Evolutionary conservation across 2,329 filamentous ascomycete genomes (phyloP), one percentile per base, ranked within the genome.

Genomic region (Rhynchosporium agropyri): DNA sequence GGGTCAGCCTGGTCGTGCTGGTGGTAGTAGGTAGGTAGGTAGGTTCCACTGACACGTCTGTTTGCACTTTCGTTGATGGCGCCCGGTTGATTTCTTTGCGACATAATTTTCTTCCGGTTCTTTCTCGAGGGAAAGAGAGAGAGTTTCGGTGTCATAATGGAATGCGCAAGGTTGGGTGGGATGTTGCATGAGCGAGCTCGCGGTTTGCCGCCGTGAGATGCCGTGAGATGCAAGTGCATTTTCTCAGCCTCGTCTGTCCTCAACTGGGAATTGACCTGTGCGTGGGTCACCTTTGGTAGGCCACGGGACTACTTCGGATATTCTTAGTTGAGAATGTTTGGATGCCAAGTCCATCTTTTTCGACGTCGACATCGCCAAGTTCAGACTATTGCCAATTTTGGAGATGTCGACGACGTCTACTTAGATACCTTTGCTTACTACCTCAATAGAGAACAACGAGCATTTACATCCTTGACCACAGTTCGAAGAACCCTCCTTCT

Each of bases 51-150:
- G 38, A 55, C 54, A 57, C 53, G 54, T 57, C 20, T 33, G n/a
- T n/a, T 57, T 57, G 54, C 54, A 57, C 54, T 57, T 57, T 57
- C 38, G 54, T 57, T 46, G 40, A 43, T 20, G 40, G 28, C 45
- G 29, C 33, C 5, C 1, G 0, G 9, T 36, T 36, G 33, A 36
- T 10, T 1, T 36, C 20, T 33, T 31, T 36, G 8, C 28, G n/a
- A 15, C 26, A 20, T 2, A 4, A n/a, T 15, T 33, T 20, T n/a
- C 26, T 57, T 57, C 54, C 54, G 54, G 40, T 57, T 46, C 54
- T 57, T 57, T 45, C 40, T 57, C 54, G 40, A 57, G 53, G 31
- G 26, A 20, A 20, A 20, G 20, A 20, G 20, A 20, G 20, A 20
- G 20, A 43, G 29, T 36, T 57, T 46, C 38, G 45, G 31, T 57